Conservation (phyloP, 345 rosid genomes). For the Euphorbia pulcherrima region DNA sequence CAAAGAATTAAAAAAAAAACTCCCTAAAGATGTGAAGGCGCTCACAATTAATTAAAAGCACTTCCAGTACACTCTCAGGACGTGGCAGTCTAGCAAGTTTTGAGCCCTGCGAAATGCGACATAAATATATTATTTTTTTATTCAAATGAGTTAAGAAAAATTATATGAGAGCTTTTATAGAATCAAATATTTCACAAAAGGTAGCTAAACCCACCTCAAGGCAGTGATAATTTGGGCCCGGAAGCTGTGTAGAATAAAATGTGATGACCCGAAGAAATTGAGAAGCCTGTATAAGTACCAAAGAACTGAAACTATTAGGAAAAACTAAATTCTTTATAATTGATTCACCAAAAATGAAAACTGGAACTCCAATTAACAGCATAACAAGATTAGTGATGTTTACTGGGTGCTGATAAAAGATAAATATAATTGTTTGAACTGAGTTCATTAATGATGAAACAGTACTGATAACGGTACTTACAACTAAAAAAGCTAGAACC, state of each 20-base stretch:
- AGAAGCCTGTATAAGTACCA: constrained; percentile 52
- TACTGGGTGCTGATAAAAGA: not conserved
- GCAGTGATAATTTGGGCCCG: constrained; percentile 97
- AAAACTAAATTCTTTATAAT: not conserved
- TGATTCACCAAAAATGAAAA: not conserved
- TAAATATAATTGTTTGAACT: not conserved
- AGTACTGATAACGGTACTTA: constrained; percentile 38
- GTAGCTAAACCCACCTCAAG: constrained; percentile 57
- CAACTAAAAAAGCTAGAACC: constrained; percentile 89
- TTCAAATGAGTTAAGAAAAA: not conserved
- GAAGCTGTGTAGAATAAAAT: constrained; percentile 95
- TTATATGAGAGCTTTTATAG: not conserved
- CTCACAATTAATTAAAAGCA: constrained; percentile 74
- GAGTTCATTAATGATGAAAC: not conserved
- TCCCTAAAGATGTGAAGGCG: constrained; percentile 13
- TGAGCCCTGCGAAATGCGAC: constrained; percentile 61
- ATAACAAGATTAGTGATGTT: not conserved
- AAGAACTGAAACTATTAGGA: constrained; percentile 15
- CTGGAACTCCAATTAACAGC: not conserved
- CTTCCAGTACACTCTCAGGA: constrained; percentile 62
- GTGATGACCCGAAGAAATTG: constrained; percentile 83
- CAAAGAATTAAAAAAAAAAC: constrained; percentile 13
- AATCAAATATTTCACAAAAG: not conserved
- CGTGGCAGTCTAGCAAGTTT: constrained; percentile 74
- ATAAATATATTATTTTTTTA: not conserved